Evolutionary conservation across 2,329 filamentous ascomycete species (phyloP), one percentile per base, ranked within the genome.

Genomic region (Exserohilum rostratum): DNA sequence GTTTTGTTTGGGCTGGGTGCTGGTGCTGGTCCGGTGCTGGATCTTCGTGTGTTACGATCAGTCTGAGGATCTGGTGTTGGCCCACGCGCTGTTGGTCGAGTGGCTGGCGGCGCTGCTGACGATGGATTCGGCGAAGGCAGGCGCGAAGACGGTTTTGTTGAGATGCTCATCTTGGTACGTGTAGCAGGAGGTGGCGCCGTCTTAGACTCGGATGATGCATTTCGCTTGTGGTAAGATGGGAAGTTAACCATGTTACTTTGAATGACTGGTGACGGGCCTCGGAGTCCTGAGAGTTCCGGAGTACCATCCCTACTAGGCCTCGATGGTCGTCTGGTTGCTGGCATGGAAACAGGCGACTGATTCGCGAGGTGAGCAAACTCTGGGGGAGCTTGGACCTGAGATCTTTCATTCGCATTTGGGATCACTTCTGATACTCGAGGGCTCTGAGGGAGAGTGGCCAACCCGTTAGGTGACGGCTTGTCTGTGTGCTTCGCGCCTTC

Each of bases 351-450:
- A 15, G 83, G 70, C 2, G 82, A 82, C 85, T 76, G 68, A 84
- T 90, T 79, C 79, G 89, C 66, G 83, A 90, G 61, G 87, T 87
- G 74, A 18, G 73, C 74, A 20, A 76, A 62, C 57, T 76, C 74
- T 5, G 74, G 74, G 17, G 74, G 72, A 31, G 72, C 68, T 46
- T 76, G 72, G 5, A 55, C 42, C 13, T 57, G 66, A 20, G 61
- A 48, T 31, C 51, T 65, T 29, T 61, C 47, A 29, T 46, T 34
- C 20, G 49, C 20, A 25, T 42, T 43, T 25, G 50, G 45, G 11
- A 42, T 37, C 3, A 48, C 38, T 17, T 51, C 56, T 11, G 57
- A 56, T 5, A 58, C 30, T 40, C 58, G 65, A 10, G 86, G 86
- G 51, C 82, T 90, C 10, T 83, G 84, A 10, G 85, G 81, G n/a